These are phyloP conservation scores for Aspergillus sclerotioniger DNA, from an alignment of 495 filamentous ascomycete species.

Conservation along the genomic window DNA sequence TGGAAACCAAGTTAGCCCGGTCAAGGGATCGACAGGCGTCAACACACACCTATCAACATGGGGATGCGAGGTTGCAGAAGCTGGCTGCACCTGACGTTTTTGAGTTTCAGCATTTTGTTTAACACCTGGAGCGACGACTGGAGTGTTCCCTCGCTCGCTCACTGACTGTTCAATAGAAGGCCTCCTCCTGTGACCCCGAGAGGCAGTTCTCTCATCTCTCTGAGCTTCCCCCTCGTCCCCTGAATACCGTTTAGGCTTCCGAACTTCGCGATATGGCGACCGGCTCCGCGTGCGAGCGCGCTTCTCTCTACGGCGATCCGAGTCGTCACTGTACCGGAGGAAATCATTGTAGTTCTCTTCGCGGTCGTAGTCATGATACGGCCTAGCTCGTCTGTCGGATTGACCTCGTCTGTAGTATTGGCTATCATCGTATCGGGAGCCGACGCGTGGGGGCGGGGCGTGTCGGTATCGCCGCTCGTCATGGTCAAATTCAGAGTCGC, in stretches of 20 bases:
- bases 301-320: constrained; percentile 58
- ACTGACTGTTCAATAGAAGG: constrained; percentile 59
- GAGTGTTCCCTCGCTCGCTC: constrained; percentile 62
- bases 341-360: constrained; percentile 46
- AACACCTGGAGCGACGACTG: constrained; percentile 52
- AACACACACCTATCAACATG: constrained; percentile 44
- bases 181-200: constrained; percentile 28
- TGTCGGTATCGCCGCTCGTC: constrained; percentile 46
- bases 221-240: constrained; percentile 34
- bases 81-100: constrained; percentile 58
- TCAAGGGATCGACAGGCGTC: neutral
- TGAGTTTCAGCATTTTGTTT: constrained; percentile 66
- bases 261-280: constrained; percentile 43
- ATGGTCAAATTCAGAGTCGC: constrained; percentile 46
- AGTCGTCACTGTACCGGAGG: constrained; percentile 56
- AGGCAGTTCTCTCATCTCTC: constrained; percentile 18
- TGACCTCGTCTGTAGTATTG: constrained; percentile 29
- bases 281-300: constrained; percentile 67
- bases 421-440: constrained; percentile 34
- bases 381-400: constrained; percentile 34
- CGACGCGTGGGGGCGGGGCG: constrained; percentile 43
- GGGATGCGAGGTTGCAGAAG: constrained; percentile 25
- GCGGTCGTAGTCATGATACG: constrained; percentile 68
- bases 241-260: constrained; percentile 44
- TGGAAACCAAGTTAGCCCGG: constrained; percentile 6